Evolutionary conservation across 2,329 filamentous ascomycete species (phyloP).

Genomic region (Aspergillus sp.): DNA sequence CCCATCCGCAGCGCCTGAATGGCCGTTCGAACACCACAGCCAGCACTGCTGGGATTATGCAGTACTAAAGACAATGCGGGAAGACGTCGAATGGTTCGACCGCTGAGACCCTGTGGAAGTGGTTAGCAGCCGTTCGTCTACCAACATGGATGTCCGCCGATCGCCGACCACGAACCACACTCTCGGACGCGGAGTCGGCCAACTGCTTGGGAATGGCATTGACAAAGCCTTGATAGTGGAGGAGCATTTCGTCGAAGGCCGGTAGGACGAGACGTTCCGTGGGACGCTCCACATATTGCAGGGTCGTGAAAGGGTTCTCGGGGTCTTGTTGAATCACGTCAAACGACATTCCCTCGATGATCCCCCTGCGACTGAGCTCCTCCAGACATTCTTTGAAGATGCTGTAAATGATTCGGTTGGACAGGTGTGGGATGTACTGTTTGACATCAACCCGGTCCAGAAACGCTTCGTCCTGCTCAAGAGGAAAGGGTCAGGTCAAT

Average conservation of each 20-base stretch:
- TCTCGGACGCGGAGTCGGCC: slow-evolving; percentile 26
- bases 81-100: slow-evolving; percentile 42
- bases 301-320: slow-evolving; percentile 21
- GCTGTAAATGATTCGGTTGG: slow-evolving; percentile 43
- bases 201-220: slow-evolving; percentile 29
- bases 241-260: slow-evolving; percentile 28
- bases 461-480: slow-evolving; percentile 44
- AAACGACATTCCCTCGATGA: slow-evolving; percentile 33
- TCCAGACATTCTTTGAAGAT: slow-evolving; percentile 51
- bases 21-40: slow-evolving; percentile 38
- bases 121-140: not conserved
- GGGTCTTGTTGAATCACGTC: slow-evolving; percentile 24
- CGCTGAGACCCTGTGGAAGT: slow-evolving; percentile 37
- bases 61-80: slow-evolving; percentile 43
- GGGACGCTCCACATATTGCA: slow-evolving; percentile 30
- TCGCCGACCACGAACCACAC: slow-evolving; percentile 24
- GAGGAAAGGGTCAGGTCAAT: not conserved
- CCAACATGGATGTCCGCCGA: not conserved
- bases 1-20: slow-evolving; percentile 37
- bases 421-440: slow-evolving; percentile 44
- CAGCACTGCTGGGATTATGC: slow-evolving; percentile 32
- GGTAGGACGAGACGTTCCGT: slow-evolving; percentile 24
- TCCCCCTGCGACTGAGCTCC: slow-evolving; percentile 40
- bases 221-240: slow-evolving; percentile 30
- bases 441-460: slow-evolving; percentile 51